A percentile compares a stretch with the other conserved stretches of the same genome.
Conservation (phyloP, 148 eudicot species). For the Camellia lanceoleosa region DNA sequence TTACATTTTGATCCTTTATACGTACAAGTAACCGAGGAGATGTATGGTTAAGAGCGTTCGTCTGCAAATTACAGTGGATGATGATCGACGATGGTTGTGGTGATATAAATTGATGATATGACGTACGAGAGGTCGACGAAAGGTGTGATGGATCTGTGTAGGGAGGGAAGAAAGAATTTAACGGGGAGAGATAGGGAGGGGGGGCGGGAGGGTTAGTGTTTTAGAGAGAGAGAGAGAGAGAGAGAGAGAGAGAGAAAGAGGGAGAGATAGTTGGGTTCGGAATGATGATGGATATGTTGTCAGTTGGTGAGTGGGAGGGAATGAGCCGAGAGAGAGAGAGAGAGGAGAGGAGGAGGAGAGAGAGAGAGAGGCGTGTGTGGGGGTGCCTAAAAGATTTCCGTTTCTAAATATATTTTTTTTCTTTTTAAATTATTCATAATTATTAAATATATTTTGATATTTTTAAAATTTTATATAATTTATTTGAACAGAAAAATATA, state of each 20-base stretch:
- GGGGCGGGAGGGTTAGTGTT: too few species aligned
- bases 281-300: too few species aligned
- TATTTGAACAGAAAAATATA: too few species aligned
- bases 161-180: neutral
- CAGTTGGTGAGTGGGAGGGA: neutral
- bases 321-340: neutral
- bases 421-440: too few species aligned
- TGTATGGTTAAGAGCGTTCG: neutral
- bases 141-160: neutral
- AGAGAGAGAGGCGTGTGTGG: neutral
- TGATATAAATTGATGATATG: neutral
- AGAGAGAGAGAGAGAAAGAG: neutral
- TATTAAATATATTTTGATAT: too few species aligned
- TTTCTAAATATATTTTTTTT: too few species aligned
- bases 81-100: neutral
- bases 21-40: neutral
- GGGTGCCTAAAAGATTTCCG: too few species aligned
- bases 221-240: neutral
- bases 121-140: slow-evolving; percentile 10
- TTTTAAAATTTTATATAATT: too few species aligned
- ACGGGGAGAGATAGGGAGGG: neutral
- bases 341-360: slow-evolving; percentile 3
- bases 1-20: neutral
- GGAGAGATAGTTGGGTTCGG: neutral
- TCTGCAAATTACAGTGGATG: slow-evolving; percentile 2